Base-by-base conservation (phyloP, 2,329 filamentous ascomycete species). In the Penicillium brevicompactum region DNA sequence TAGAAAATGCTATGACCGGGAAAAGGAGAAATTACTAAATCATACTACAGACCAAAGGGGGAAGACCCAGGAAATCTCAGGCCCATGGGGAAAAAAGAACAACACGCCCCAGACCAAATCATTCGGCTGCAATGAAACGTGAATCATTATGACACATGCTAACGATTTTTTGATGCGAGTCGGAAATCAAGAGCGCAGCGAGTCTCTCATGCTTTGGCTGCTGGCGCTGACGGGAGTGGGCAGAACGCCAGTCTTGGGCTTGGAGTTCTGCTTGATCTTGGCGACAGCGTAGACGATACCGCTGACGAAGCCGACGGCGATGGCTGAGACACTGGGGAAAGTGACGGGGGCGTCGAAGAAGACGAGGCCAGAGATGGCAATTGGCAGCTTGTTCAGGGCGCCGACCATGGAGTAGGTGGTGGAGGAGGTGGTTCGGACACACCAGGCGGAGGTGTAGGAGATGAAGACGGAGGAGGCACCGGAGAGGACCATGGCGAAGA, bases 341-440 rank as follows among this genome's bases (percentile, higher is more conserved):
- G 94, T 97, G 66, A 96, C 89, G 0, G 94, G 92, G 0, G 92
- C 92, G 59, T 94, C 86, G 77, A 99, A 99, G 83, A 99, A 99
- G 67, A 99, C 77, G 40, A 99, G 84, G 27, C 94, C 94, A 61
- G 89, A 93, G 63, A 99, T 75, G 52, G 94, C 94, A 66, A 99
- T 92, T 41, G 94, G 94, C 31, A 99, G 87, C 82, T 99, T 99
- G 84, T 99, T 99, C 69, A 99, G 82, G 16, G 93, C 91, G 59
- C 94, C 94, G 53, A 97, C 94, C 93, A 99, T 97, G 30, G 91
- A 96, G 81, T 97, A 99, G 2, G 94, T 99, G 8, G 94, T 99
- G 16, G 92, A 97, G 0, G 92, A 96, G 7, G 94, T 97, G 62
- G 96, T 90, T 64, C 94, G 92, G 61, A 99, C 95, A 73, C 94